These are phyloP conservation scores for Coriolopsis trogii DNA, from an alignment of 1,284 basidiomycete species.

Conservation along the genomic window DNA sequence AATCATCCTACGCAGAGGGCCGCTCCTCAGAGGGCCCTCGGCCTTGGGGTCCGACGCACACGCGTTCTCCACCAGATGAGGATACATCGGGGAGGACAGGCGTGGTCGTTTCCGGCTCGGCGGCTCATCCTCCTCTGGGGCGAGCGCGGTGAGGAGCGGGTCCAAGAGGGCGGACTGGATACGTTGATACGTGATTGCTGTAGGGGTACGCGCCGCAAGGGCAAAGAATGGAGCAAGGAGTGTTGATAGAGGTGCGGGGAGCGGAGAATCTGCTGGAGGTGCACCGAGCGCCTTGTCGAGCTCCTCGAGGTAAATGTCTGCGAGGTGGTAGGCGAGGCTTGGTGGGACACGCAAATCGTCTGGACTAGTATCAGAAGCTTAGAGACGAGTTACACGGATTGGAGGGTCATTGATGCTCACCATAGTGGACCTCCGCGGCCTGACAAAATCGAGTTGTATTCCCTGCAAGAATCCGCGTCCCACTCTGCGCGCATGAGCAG, in stretches of 20 bases:
- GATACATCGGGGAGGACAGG: slow-evolving; percentile 39
- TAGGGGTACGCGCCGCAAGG: slow-evolving; percentile 68
- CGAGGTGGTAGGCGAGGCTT: slow-evolving; percentile 83
- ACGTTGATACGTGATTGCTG: slow-evolving; percentile 67
- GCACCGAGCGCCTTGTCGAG: slow-evolving; percentile 71
- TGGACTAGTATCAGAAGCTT: slow-evolving; percentile 50
- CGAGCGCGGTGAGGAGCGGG: slow-evolving; percentile 61
- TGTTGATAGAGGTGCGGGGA: slow-evolving; percentile 57
- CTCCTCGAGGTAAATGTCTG: slow-evolving; percentile 92
- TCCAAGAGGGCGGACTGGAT: slow-evolving; percentile 66
- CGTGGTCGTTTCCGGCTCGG: slow-evolving; percentile 45
- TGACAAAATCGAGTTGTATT: slow-evolving; percentile 72
- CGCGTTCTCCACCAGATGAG: slow-evolving; percentile 50
- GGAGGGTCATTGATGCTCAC: slow-evolving; percentile 44
- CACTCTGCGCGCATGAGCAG: slow-evolving; percentile 76
- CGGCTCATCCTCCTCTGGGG: slow-evolving; percentile 35
- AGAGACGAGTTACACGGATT: too few species aligned
- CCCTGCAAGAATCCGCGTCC: slow-evolving; percentile 55
- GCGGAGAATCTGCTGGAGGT: slow-evolving; percentile 25
- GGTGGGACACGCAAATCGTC: slow-evolving; percentile 76
- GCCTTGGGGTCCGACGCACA: slow-evolving; percentile 45
- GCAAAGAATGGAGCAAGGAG: slow-evolving; percentile 71
- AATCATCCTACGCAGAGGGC: slow-evolving; percentile 56
- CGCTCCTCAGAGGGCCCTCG: slow-evolving; percentile 41
- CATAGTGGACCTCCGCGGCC: slow-evolving; percentile 74